A percentile compares a stretch with the other conserved stretches of the same genome.
phyloP scores from a whole-genome alignment of 352 stramenopile genomes.

The Globisporangium nagaii region DNA sequence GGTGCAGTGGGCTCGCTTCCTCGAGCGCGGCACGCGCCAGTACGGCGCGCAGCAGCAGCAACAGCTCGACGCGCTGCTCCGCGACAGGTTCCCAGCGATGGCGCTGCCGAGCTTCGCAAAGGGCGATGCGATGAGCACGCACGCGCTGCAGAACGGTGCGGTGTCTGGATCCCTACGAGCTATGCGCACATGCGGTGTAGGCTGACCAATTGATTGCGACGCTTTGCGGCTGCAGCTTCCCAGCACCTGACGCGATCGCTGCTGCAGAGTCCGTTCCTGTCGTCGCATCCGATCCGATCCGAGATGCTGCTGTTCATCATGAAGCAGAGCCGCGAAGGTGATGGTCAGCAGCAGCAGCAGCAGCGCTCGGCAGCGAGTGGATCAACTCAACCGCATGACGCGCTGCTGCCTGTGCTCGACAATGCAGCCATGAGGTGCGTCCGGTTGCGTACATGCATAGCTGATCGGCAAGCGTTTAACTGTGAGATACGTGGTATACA shows the following conservation, averaged over 20 bases:
- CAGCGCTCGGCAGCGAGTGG: not conserved
- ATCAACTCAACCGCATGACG: not conserved
- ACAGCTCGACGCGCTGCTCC: slow-evolving; percentile 19
- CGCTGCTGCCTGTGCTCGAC: not conserved
- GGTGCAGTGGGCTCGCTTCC: slow-evolving; percentile 30
- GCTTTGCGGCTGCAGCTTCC: slow-evolving; percentile 12
- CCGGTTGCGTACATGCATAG: too few species aligned
- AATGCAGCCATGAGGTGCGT: not conserved
- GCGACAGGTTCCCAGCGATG: slow-evolving; percentile 24
- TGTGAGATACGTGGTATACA: too few species aligned
- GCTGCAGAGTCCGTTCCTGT: slow-evolving; percentile 45
- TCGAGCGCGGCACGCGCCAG: slow-evolving; percentile 21
- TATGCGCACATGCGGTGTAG: too few species aligned
- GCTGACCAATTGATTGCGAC: too few species aligned
- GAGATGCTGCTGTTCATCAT: slow-evolving; percentile 31
- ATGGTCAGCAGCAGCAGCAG: not conserved
- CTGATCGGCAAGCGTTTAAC: too few species aligned
- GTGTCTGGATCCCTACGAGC: not conserved
- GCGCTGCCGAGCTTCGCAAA: slow-evolving; percentile 31
- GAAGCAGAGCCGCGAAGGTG: slow-evolving; percentile 12
- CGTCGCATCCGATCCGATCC: slow-evolving; percentile 35
- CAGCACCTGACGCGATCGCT: slow-evolving; percentile 36
- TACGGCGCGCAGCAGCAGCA: slow-evolving; percentile 4
- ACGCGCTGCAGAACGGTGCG: slow-evolving; percentile 11
- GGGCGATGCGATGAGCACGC: slow-evolving; percentile 1